Conservation (phyloP, 129 eudicot species). For the Flaveria brownii region DNA sequence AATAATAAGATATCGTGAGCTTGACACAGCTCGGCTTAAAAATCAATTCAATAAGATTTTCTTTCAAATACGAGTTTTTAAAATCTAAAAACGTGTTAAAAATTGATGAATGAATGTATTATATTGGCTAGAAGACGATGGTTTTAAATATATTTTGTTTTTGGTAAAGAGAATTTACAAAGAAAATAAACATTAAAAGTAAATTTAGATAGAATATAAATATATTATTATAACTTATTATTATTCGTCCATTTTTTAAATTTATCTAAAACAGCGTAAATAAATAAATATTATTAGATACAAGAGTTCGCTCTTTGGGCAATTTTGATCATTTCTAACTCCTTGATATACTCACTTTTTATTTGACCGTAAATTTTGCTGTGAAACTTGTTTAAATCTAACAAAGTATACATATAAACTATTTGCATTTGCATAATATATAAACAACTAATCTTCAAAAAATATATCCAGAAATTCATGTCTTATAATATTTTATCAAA, state of each 20-base stretch:
- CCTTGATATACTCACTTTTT: background rate
- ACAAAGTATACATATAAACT: background rate
- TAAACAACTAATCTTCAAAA: background rate
- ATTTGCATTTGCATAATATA: background rate
- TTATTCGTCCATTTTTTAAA: background rate
- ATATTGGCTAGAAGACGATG: background rate
- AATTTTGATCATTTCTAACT: slow-evolving; percentile 19
- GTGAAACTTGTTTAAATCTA: background rate
- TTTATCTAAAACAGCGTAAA: background rate
- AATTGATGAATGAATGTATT: no score
- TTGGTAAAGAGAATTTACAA: no score
- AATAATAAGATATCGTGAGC: no score
- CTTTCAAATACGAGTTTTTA: no score
- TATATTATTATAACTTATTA: background rate
- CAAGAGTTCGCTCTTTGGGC: background rate
- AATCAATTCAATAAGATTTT: background rate
- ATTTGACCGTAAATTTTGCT: slow-evolving; percentile 8
- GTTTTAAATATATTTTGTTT: background rate
- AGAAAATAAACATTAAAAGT: background rate
- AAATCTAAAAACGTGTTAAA: no score
- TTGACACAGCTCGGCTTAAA: background rate
- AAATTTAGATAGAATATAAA: background rate
- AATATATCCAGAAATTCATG: background rate
- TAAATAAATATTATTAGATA: background rate
- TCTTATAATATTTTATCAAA: background rate